phyloP scores from a whole-genome alignment of 768 basidiomycete genomes.

The Macrolepiota albuminosa region DNA sequence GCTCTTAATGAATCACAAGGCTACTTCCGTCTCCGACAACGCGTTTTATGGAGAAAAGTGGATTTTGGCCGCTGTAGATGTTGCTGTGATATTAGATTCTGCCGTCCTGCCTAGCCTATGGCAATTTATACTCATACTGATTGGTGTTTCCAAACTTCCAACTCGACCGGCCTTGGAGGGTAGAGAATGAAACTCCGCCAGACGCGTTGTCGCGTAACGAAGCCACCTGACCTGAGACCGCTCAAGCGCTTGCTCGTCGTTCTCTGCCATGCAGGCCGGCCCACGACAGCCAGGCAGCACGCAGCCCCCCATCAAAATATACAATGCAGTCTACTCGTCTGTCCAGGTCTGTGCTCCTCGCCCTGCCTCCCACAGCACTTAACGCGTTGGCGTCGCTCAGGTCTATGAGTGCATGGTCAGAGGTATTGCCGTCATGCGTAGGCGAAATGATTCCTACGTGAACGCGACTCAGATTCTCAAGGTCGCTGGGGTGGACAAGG shows the following conservation, averaged over 20 bases:
- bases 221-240: constrained; percentile 29
- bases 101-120: not conserved
- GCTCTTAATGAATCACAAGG: not conserved
- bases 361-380: constrained; percentile 24
- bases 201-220: constrained; percentile 35
- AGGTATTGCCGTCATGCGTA: constrained; percentile 97
- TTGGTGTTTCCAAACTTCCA: not conserved
- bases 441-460: constrained; percentile 90
- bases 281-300: constrained; percentile 36
- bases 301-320: constrained; percentile 73
- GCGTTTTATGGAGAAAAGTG: not conserved
- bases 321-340: constrained; percentile 90
- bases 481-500: constrained; percentile 97
- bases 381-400: constrained; percentile 41
- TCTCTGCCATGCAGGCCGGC: constrained; percentile 41
- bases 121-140: constrained; percentile 2
- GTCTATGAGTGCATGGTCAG: constrained; percentile 98
- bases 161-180: not conserved
- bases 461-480: constrained; percentile 99
- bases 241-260: constrained; percentile 19
- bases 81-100: not conserved
- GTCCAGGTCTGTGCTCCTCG: constrained; percentile 53
- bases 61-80: not conserved
- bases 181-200: constrained; percentile 24
- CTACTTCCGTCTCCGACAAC: not conserved